Percentiles rank a stretch among this genome's conserved stretches.
phyloP scores from a whole-genome alignment of 2,329 filamentous ascomycete genomes.

The Sporothrix schenckii region DNA sequence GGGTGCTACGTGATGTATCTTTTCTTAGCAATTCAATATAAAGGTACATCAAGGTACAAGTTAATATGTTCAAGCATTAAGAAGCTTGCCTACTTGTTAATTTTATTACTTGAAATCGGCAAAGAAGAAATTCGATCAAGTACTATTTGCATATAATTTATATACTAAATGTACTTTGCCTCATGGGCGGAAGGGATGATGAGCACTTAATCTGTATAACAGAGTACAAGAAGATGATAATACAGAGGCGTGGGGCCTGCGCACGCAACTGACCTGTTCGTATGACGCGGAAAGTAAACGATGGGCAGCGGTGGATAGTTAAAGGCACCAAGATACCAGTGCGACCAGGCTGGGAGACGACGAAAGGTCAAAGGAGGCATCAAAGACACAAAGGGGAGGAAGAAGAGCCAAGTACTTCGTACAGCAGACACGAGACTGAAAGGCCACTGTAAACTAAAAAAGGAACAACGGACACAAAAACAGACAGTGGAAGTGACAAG shows the following conservation, averaged over 20 bases:
- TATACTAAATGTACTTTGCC: too few species aligned
- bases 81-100: too few species aligned
- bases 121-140: too few species aligned
- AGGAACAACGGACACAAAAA: background rate
- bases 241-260: constrained; percentile 1
- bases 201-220: too few species aligned
- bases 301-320: background rate
- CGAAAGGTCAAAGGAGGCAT: background rate
- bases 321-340: background rate
- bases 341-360: background rate
- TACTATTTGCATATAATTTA: too few species aligned
- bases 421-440: constrained; percentile 3
- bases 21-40: too few species aligned
- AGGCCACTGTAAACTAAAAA: background rate
- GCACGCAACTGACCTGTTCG: constrained; percentile 12
- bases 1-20: too few species aligned
- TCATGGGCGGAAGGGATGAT: too few species aligned
- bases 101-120: too few species aligned
- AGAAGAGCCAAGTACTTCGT: background rate
- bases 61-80: too few species aligned
- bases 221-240: background rate
- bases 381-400: background rate
- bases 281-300: background rate
- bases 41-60: background rate
- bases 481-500: background rate